These are phyloP conservation scores for Hibiscus tridactylites DNA, from an alignment of 345 rosid species.

Conservation along the genomic window DNA sequence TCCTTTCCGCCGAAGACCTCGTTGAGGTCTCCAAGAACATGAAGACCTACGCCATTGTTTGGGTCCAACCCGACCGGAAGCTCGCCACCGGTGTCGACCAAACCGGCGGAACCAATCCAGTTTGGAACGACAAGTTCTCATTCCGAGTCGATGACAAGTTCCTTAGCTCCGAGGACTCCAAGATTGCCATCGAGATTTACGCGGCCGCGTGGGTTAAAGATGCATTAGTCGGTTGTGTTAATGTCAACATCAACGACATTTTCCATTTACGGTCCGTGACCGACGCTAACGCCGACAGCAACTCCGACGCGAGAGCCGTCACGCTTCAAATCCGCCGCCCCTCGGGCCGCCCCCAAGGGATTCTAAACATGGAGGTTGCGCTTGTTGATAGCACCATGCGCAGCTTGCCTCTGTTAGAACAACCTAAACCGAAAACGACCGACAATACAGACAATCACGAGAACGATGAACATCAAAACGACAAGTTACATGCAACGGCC, in stretches of 20 bases:
- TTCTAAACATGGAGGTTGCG: constrained; percentile 61
- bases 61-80: constrained; percentile 65
- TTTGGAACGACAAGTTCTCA: constrained; percentile 84
- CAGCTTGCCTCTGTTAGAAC: constrained; percentile 52
- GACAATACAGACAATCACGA: not conserved
- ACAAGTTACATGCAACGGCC: not conserved
- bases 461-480: not conserved
- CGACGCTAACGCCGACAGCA: constrained; percentile 18
- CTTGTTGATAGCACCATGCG: constrained; percentile 59
- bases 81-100: constrained; percentile 68
- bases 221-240: constrained; percentile 56
- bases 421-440: not conserved
- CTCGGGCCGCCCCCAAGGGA: constrained; percentile 85
- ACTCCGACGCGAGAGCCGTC: constrained; percentile 31
- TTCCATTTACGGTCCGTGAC: constrained; percentile 22
- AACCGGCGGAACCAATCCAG: constrained; percentile 50
- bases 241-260: constrained; percentile 48
- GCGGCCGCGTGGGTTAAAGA: constrained; percentile 87
- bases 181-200: constrained; percentile 66
- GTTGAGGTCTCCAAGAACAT: constrained; percentile 60
- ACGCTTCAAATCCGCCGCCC: constrained; percentile 64
- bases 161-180: constrained; percentile 43
- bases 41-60: constrained; percentile 77
- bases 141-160: constrained; percentile 67
- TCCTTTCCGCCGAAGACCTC: constrained; percentile 76